Evolutionary conservation across 805 yeast species (phyloP), one percentile per base, ranked within the genome.

Genomic region (Ogataea philodendri): DNA sequence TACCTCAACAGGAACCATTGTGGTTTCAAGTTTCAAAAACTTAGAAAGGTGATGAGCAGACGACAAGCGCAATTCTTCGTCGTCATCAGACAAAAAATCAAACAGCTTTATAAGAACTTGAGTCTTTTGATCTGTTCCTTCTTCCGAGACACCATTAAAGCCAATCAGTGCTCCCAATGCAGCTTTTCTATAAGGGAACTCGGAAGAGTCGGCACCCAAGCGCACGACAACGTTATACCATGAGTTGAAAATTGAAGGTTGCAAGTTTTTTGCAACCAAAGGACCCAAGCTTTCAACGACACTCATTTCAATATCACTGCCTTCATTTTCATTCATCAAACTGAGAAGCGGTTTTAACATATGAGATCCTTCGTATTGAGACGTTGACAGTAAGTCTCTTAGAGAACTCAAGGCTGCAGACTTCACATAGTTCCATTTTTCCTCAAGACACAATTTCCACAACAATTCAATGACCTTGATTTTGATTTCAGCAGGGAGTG

Each of bases 21-120:
- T 22, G 10, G 21, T 36, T 1, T 39, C 42, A 2, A 51, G 34
- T 0, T 49, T 46, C 15, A 70, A 52, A 13, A 63, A 40, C 3
- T 39, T 22, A 2, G 67, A 53, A 11, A 78, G 53, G 36, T 63
- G 65, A 1, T 45, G 29, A 0, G 84, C 65, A 0, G 84, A 72
- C 2, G 48, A 11, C 1, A 59, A 57, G 38, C 94, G 63, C 5
- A 84, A 59, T 9, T 69, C 76, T 9, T 67, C 74, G 46, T 82
- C 90, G 49, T 85, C 95, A 56, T 86, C 95, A 34, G 60, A 60
- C 15, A 81, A 52, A 42, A 62, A 67, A 9, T 58, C 52, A 39
- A 65, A 66, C 1, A 69, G 32, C 6, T 44, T 32, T n/a, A 52
- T 32, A 6, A 42, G 15, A 5, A 43, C 49, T 11, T 35, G 33